phyloP scores from a whole-genome alignment of 352 stramenopile genomes.

The Peronospora farinosa region DNA sequence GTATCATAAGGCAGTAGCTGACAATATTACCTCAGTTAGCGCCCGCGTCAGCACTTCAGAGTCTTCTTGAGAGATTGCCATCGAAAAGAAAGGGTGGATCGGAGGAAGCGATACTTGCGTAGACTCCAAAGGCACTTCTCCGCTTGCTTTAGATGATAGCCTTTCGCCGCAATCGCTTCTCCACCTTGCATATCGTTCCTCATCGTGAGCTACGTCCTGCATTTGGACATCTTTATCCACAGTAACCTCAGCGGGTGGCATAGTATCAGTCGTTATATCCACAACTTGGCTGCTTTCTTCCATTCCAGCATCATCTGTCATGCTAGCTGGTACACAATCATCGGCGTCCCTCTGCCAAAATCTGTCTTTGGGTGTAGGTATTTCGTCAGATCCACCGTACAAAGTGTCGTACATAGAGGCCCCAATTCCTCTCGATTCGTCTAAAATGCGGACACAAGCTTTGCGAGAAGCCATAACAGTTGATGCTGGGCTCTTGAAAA shows the following conservation, averaged over 20 bases:
- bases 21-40: constrained; percentile 19
- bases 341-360: background rate
- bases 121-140: background rate
- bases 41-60: constrained; percentile 15
- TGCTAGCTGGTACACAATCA: background rate
- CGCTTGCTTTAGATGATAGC: constrained; percentile 1
- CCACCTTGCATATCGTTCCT: background rate
- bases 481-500: constrained; percentile 5
- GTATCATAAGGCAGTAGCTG: background rate
- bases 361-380: background rate
- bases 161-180: constrained; percentile 4
- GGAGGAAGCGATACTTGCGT: constrained; percentile 21
- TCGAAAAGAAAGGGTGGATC: constrained; percentile 31
- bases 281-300: constrained; percentile 2
- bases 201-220: constrained; percentile 4
- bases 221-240: constrained; percentile 13
- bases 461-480: constrained; percentile 1
- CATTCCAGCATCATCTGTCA: constrained; percentile 15
- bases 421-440: constrained; percentile 35
- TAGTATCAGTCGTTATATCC: constrained; percentile 1
- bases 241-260: background rate
- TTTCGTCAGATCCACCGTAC: constrained; percentile 14
- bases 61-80: constrained; percentile 14
- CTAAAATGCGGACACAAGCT: constrained; percentile 30
- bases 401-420: constrained; percentile 23